These are phyloP conservation scores for Acorus gramineus DNA, from an alignment of 106 monocot genomes.

Conservation along the genomic window DNA sequence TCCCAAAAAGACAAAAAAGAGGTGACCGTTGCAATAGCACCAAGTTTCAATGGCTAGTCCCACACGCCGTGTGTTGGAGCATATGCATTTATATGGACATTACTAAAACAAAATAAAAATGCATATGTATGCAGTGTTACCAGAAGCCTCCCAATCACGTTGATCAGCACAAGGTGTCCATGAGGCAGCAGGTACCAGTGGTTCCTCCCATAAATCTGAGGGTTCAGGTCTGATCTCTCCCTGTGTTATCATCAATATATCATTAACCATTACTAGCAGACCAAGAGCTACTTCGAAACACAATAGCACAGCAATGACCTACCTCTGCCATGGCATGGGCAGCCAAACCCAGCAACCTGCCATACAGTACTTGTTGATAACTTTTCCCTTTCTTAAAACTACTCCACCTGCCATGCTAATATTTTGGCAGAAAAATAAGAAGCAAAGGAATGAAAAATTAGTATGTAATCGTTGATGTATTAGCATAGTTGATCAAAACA, in stretches of 20 bases:
- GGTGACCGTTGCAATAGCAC: too few species aligned
- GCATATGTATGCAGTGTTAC: slow-evolving; percentile 23
- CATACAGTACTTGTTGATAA: slow-evolving; percentile 32
- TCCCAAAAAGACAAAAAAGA: too few species aligned
- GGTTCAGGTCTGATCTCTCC: slow-evolving; percentile 57
- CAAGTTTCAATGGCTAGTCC: too few species aligned
- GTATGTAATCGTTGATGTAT: too few species aligned
- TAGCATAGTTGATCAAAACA: too few species aligned
- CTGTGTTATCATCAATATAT: slow-evolving; percentile 16
- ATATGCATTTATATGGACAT: background rate
- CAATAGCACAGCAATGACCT: slow-evolving; percentile 7
- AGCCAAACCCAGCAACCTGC: slow-evolving; percentile 65
- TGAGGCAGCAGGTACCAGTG: slow-evolving; percentile 34
- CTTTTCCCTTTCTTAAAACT: slow-evolving; percentile 23
- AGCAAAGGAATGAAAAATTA: background rate
- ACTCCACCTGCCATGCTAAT: slow-evolving; percentile 17
- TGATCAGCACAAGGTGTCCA: slow-evolving; percentile 84
- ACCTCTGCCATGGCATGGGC: slow-evolving; percentile 96
- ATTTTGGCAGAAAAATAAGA: background rate
- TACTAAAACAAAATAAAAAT: background rate
- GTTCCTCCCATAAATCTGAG: slow-evolving; percentile 65
- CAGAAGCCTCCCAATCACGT: slow-evolving; percentile 33
- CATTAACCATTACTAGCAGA: background rate
- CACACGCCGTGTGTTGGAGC: too few species aligned
- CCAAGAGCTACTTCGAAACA: background rate